Evolutionary conservation across 352 stramenopile genomes (phyloP), one percentile per base, ranked within the genome.

Genomic region (Saprolegnia parasitica): DNA sequence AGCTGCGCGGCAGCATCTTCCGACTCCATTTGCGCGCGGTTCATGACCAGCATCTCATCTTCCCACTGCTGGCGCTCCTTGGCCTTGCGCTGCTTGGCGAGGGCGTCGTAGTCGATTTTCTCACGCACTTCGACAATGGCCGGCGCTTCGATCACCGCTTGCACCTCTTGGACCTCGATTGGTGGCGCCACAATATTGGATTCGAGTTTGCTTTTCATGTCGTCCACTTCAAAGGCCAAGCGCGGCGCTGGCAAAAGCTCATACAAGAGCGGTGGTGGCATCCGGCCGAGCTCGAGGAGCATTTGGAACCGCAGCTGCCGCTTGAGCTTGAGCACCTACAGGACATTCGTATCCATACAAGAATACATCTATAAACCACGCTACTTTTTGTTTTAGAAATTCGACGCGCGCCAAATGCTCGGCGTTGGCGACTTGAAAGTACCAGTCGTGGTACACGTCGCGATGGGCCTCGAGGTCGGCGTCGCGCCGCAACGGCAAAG

Each of bases 331-430:
- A 42, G 20, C 58, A 67, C 50, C 58, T 67, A 56, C 18, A 21
- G 3, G 15, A 52, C 35, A 40, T 3, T 24, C 4, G 1, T n/a
- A 10, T 49, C 42, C 1, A 49, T n/a, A 10, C 13, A 49, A 4
- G 42, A n/a, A n/a, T n/a, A n/a, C n/a, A n/a, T n/a, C 0, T n/a
- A 62, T 11, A 13, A 20, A 42, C 32, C 5, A 62, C 1, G 21
- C 32, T 40, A 67, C 58, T 26, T 56, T 67, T 55, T 56, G 58
- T 40, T 56, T 54, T n/a, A 67, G 45, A 21, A 67, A 67, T 20
- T 54, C 58, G 26, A 67, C 40, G 42, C 58, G 58, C 11, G 58
- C 45, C 40, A 42, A 56, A 4, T 54, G 37, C 8, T 40, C 58
- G 16, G 58, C 35, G 58, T 67, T 40, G 39, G 58, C 23, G 15